A percentile compares a stretch with the other conserved stretches of the same genome.
Evolutionary conservation across 441 rosid genomes (phyloP).

Genomic region (Rhodomyrtus psidioides): DNA sequence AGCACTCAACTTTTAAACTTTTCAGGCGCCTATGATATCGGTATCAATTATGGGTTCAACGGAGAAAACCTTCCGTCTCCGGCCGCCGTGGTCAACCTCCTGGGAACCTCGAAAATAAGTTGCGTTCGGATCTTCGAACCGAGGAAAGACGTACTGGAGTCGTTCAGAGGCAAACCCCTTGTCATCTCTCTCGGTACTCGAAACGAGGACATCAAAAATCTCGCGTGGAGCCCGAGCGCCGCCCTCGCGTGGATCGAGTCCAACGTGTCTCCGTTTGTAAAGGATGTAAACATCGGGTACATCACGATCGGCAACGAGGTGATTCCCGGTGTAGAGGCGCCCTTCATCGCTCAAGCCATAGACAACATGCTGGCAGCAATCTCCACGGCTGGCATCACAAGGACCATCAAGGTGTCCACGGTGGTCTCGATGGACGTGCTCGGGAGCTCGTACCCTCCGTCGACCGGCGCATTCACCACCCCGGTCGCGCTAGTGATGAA

Average conservation of each 20-base stretch:
- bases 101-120: not conserved
- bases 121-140: constrained; percentile 17
- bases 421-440: constrained; percentile 8
- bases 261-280: constrained; percentile 11
- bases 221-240: not conserved
- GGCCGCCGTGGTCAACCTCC: not conserved
- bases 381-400: not conserved
- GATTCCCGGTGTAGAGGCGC: constrained; percentile 7
- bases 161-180: constrained; percentile 8
- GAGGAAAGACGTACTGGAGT: constrained; percentile 6
- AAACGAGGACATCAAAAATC: constrained; percentile 11
- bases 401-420: constrained; percentile 4
- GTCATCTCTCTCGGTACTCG: constrained; percentile 4
- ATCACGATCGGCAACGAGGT: constrained; percentile 22
- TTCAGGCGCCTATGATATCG: not conserved
- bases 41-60: constrained; percentile 15
- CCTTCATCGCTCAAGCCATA: constrained; percentile 7
- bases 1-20: not conserved
- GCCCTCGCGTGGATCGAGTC: constrained; percentile 12
- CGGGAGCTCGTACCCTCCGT: constrained; percentile 22
- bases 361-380: constrained; percentile 10
- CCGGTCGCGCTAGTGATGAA: constrained; percentile 1
- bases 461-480: constrained; percentile 7
- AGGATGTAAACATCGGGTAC: not conserved
- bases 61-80: constrained; percentile 25